Percentiles rank a stretch among this genome's conserved stretches.
phyloP scores from a whole-genome alignment of 2,329 filamentous ascomycete genomes.

The Mycosphaerella arachidis region DNA sequence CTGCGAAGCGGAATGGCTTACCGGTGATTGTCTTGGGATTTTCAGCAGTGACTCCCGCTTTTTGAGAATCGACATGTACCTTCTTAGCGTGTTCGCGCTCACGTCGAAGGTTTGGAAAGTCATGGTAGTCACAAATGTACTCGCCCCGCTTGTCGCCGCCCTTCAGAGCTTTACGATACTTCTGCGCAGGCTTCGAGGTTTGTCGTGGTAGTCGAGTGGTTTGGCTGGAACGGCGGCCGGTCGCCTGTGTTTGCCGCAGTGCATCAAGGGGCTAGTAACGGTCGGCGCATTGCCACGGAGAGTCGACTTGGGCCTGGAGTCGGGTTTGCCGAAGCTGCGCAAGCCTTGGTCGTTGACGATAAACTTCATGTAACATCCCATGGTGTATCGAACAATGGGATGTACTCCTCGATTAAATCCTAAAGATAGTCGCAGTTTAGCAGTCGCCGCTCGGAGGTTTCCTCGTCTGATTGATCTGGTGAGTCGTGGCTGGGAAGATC shows the following conservation, averaged over 20 bases:
- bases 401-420: too few relatives aligned
- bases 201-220: not conserved
- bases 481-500: too few relatives aligned
- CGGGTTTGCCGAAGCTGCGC: too few relatives aligned
- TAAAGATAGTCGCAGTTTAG: too few relatives aligned
- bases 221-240: not conserved
- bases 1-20: conserved; percentile 4
- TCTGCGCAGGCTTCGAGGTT: not conserved
- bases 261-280: not conserved
- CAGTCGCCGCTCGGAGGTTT: too few relatives aligned
- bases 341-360: too few relatives aligned
- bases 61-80: not conserved
- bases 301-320: too few relatives aligned
- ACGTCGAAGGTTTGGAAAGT: not conserved
- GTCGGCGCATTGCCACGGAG: not conserved
- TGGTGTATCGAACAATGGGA: too few relatives aligned
- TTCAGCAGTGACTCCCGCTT: not conserved
- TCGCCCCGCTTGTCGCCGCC: conserved; percentile 1
- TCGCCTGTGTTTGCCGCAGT: not conserved
- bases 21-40: not conserved
- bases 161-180: not conserved
- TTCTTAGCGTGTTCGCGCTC: not conserved
- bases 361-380: too few relatives aligned
- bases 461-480: too few relatives aligned
- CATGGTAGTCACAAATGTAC: conserved; percentile 3